A percentile compares a stretch with the other conserved stretches of the same genome.
phyloP scores from a whole-genome alignment of 1,139 yeast species.

The Yamadazyma diddensiae region DNA sequence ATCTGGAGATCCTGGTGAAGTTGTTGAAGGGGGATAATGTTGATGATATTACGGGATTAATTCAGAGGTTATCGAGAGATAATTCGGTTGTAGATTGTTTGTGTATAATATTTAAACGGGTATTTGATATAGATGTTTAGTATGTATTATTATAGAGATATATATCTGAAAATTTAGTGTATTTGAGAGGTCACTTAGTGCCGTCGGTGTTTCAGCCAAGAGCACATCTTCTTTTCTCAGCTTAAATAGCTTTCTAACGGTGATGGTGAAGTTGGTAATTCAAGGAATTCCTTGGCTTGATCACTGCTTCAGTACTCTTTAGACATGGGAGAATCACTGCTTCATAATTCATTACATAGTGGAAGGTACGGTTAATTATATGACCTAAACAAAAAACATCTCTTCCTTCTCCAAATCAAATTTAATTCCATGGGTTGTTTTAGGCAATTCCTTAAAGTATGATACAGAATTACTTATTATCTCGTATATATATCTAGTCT shows the following conservation, averaged over 20 bases:
- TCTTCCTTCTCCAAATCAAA: slow-evolving; percentile 29
- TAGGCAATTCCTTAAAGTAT: too few species aligned
- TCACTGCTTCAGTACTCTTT: too few species aligned
- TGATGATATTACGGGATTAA: slow-evolving; percentile 16
- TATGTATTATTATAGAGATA: neutral
- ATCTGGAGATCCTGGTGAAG: slow-evolving; percentile 18
- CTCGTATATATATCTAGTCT: slow-evolving; percentile 25
- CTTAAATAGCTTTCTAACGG: too few species aligned
- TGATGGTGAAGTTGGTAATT: too few species aligned
- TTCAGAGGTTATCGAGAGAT: slow-evolving; percentile 19
- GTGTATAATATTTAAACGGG: slow-evolving; percentile 20
- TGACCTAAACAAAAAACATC: slow-evolving; percentile 14
- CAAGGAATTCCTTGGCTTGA: too few species aligned
- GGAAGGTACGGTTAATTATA: too few species aligned
- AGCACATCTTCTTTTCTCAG: too few species aligned
- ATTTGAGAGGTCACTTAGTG: slow-evolving; percentile 1
- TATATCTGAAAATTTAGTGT: slow-evolving; percentile 1
- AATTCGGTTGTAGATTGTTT: slow-evolving; percentile 28
- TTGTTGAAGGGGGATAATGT: slow-evolving; percentile 10
- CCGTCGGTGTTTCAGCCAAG: too few species aligned
- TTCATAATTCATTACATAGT: too few species aligned
- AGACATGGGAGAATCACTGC: too few species aligned
- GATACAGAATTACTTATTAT: too few species aligned
- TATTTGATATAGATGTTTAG: slow-evolving; percentile 17
- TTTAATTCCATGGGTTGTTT: slow-evolving; percentile 10